Percentiles rank a stretch among this genome's conserved stretches.
Evolutionary conservation across 2,329 filamentous ascomycete genomes (phyloP).

Genomic region (Colletotrichum neosansevieriae): DNA sequence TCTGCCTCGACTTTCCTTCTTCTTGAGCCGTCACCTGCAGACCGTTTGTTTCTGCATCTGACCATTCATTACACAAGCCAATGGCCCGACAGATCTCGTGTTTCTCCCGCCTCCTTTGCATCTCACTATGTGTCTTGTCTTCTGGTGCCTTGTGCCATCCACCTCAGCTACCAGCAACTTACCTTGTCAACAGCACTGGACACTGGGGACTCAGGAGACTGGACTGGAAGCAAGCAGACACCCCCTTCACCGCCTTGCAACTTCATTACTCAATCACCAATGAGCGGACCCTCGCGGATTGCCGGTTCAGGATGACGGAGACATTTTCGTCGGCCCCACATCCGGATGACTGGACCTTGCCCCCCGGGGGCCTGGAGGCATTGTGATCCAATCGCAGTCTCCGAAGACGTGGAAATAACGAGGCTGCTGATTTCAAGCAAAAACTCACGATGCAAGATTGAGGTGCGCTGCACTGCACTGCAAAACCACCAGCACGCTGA

Average conservation of each 20-base stretch:
- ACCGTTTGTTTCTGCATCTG: constrained; percentile 31
- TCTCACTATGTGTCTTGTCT: neutral
- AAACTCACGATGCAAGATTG: constrained; percentile 4
- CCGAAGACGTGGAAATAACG: constrained; percentile 3
- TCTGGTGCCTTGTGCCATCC: too few species aligned
- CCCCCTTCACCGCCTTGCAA: neutral
- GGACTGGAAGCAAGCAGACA: too few species aligned
- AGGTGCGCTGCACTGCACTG: neutral
- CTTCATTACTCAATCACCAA: neutral
- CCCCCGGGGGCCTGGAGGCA: neutral
- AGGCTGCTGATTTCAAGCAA: constrained; percentile 8
- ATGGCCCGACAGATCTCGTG: constrained; percentile 6
- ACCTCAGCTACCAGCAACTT: neutral
- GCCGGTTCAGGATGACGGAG: constrained; percentile 6
- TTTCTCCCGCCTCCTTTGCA: neutral
- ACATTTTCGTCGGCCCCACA: constrained; percentile 26
- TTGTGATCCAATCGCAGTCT: neutral
- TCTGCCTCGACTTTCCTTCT: constrained; percentile 13
- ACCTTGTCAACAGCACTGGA: neutral
- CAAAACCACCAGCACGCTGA: neutral
- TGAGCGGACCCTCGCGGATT: neutral
- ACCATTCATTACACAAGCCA: constrained; percentile 8
- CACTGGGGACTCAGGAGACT: neutral
- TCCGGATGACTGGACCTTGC: constrained; percentile 3
- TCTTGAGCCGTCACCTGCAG: constrained; percentile 12